Base-by-base conservation (phyloP, 1,284 basidiomycete species). In the Phellopilus nigrolimitatus region DNA sequence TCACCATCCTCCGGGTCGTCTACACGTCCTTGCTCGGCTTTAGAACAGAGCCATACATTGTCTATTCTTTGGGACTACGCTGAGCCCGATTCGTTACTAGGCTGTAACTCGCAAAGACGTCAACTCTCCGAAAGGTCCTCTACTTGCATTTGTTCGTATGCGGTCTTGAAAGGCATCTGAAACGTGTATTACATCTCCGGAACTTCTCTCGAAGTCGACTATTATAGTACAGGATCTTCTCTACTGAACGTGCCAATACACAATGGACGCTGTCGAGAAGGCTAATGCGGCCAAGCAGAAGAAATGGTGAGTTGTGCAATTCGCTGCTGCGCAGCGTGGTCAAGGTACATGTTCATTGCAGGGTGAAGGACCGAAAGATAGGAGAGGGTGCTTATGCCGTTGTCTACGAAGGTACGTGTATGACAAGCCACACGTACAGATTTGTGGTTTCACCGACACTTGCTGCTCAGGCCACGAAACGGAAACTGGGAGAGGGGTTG, bases 341-440 rank as follows among this genome's bases (percentile, higher is more conserved):
- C 41, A 33, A 47, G 36, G 42, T 49, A 47, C 59, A 41, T 60
- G 43, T 19, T 13, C 37, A 41, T 38, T 30, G 31, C 60, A 88
- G 86, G 85, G 70, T 73, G n/a, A 94, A 95, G 67, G 89, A 91
- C 61, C 78, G 81, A 62, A 94, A 94, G 66, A 80, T 94, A 44
- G 95, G 95, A 64, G 95, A 99, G 70, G 97, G 95, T 70, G 89
- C 94, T 13, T 99, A 97, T 68, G 95, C 95, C 52, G 93, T 97
- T 50, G 97, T 99, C 1, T 99, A 95, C 68, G 80, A 83, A 80
- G 94, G 93, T 85, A 55, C 56, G 72, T 62, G 12, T 33, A n/a
- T 15, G 7, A n/a, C 28, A 37, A 21, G 13, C 34, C 19, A 7
- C 45, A 27, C 17, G 17, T 47, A 9, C 36, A 9, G 37, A 6